Evolutionary conservation across 2,329 filamentous ascomycete species (phyloP).

Genomic region (Passalora sequoiae): DNA sequence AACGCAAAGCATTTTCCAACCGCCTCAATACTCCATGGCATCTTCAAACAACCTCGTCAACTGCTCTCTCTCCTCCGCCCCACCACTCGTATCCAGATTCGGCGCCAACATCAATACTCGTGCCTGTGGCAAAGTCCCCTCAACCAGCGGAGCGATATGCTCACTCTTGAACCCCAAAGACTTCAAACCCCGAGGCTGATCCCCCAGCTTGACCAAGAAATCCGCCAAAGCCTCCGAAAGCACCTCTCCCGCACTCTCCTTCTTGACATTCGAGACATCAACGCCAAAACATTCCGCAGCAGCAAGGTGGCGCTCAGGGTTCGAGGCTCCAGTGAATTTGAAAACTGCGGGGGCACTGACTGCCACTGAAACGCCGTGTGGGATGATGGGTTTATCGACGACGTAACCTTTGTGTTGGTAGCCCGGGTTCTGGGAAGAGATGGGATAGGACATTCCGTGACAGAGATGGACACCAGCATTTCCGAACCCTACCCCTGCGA

Average conservation of each 20-base stretch:
- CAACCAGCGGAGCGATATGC: slow-evolving; percentile 78
- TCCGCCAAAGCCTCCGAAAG: slow-evolving; percentile 74
- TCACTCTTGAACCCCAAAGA: slow-evolving; percentile 70
- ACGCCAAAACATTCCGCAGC: slow-evolving; percentile 89
- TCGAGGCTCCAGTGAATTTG: slow-evolving; percentile 83
- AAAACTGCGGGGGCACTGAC: slow-evolving; percentile 93
- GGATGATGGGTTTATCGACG: slow-evolving; percentile 73
- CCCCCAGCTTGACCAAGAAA: slow-evolving; percentile 78
- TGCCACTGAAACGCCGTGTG: slow-evolving; percentile 91
- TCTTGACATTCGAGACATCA: slow-evolving; percentile 80
- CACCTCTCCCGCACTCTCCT: slow-evolving; percentile 83
- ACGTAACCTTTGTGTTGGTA: slow-evolving; percentile 88
- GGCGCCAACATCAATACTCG: slow-evolving; percentile 90
- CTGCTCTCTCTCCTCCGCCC: slow-evolving; percentile 47
- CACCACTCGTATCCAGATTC: slow-evolving; percentile 53
- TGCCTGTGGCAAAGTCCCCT: slow-evolving; percentile 89
- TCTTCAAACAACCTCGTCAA: slow-evolving; percentile 46
- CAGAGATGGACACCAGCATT: slow-evolving; percentile 93
- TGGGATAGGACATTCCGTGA: slow-evolving; percentile 94
- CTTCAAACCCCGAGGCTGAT: slow-evolving; percentile 83
- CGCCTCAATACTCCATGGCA: slow-evolving; percentile 39
- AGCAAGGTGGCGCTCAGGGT: slow-evolving; percentile 83
- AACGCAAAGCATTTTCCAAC: background rate
- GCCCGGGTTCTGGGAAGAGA: slow-evolving; percentile 87
- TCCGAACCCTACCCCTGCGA: slow-evolving; percentile 93